A percentile compares a stretch with the other conserved stretches of the same genome.
Conservation (phyloP, 1,284 basidiomycete genomes). For the Cystobasidium sp. region DNA sequence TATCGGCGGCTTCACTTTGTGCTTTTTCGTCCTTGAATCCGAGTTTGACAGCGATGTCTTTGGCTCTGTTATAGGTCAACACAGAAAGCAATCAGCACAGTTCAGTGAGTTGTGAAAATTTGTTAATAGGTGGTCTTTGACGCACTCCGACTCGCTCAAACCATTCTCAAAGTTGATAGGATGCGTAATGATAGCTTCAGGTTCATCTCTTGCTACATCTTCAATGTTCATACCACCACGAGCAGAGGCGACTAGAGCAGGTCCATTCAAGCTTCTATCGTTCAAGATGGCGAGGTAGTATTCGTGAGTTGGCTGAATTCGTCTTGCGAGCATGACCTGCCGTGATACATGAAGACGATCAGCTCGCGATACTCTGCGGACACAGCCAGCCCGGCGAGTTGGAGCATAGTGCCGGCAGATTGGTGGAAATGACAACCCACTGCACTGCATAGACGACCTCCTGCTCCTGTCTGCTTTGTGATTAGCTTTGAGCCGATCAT, state of each 20-base stretch:
- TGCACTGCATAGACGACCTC: conserved; percentile 90
- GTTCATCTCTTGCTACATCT: conserved; percentile 98
- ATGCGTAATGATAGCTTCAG: conserved; percentile 92
- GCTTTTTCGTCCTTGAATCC: conserved; percentile 79
- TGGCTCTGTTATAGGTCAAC: conserved; percentile 15
- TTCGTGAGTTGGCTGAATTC: conserved; percentile 90
- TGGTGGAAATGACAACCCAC: conserved; percentile 59
- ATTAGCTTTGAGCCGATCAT: conserved; percentile 97
- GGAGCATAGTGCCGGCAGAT: neutral
- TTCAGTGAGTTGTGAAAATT: neutral
- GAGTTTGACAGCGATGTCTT: conserved; percentile 79
- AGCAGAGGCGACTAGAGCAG: conserved; percentile 89
- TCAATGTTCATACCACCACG: conserved; percentile 79
- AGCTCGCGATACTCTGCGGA: too few species aligned
- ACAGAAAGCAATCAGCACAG: neutral
- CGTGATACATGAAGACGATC: neutral
- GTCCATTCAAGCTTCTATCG: conserved; percentile 85
- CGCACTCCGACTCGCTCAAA: conserved; percentile 67
- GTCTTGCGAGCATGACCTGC: conserved; percentile 96
- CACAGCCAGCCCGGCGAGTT: neutral
- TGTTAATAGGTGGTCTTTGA: neutral
- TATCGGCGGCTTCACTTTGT: conserved; percentile 83
- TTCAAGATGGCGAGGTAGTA: conserved; percentile 98
- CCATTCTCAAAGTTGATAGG: conserved; percentile 88
- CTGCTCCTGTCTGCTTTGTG: conserved; percentile 97